Evolutionary conservation across 163 green algal species (phyloP), one percentile per base, ranked within the genome.

Genomic region (Prototheca cutis): DNA sequence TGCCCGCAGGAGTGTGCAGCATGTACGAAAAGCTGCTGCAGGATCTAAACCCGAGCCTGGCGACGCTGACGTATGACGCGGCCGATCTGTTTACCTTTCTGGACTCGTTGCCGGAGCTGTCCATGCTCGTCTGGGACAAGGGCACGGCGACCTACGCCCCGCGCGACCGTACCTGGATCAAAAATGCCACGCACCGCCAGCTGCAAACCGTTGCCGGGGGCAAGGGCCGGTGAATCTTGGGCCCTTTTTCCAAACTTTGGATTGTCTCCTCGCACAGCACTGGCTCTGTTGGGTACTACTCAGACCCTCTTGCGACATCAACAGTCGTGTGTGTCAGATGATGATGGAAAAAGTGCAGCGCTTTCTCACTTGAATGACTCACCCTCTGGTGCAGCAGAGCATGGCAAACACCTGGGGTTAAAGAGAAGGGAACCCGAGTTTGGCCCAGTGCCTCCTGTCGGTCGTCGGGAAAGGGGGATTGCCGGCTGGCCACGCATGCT

Each of bases 1-100:
- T 40, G 6, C 48, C 27, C 36, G 52, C 58, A 65, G 79, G 76
- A 27, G 61, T 87, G 3, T 84, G 75, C 36, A 24, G 30, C 7
- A 62, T 81, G 32, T 87, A 83, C 72, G 79, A 87, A 67, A 68
- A 65, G 31, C 53, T 60, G 40, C 31, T 77, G 39, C 48, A 56
- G 58, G 64, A 72, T 29, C 61, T 80, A 4, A 85, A 86, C 65
- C 79, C 79, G 23, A 49, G 49, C 31, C 23, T 74, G 54, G 32
- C 45, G 13, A 75, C 74, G 61, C 75, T 87, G 56, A 85, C 75
- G 21, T 87, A 87, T 58, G 77, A 87, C 57, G 69, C 85, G 23
- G 36, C 40, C 2, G 80, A 87, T 48, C 63, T 87, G 49, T 83
- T 73, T 33, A 47, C 39, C 17, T 87, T 74, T 58, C 63, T 87